Base-by-base conservation (phyloP, 2,329 filamentous ascomycete species). In the Talaromyces sp. region DNA sequence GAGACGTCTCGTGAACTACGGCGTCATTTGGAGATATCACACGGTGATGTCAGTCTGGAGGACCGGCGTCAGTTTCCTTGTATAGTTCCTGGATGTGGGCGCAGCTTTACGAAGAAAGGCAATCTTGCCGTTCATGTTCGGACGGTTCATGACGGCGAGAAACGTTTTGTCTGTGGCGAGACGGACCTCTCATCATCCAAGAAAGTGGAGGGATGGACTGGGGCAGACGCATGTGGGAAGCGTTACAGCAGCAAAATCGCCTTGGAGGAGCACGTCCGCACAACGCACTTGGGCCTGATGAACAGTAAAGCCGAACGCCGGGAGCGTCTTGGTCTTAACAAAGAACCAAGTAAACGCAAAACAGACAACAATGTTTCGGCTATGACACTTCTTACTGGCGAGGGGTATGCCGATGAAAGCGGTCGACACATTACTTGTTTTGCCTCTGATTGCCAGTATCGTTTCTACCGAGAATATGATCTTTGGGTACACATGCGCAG, bases 221-320 rank as follows among this genome's bases (percentile, higher is more conserved):
- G 43, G 17, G 84, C 83, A 25, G 78, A 83, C 10, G 91, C 89
- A 17, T 98, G 94, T 73, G 91, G 89, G 1, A 86, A 88, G 67
- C 85, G 85, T 40, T 95, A 96, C 72, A 86, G 86, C 66, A 91
- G 89, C 67, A 97, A 96, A 76, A 85, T 87, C 19, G 88, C 88
- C 34, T 84, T 97, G 0, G 91, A 94, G 75, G 90, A 95, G 69
- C 94, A 98, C 74, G 84, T 97, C 53, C 88, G 91, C 22, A 92
- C 90, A 58, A 86, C 91, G 25, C 94, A 98, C 75, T 81, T 97
- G 29, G 87, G 88, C n/a, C 79, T 86, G 25, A 77, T 72, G 69
- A 79, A 81, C 69, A 74, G 77, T 68, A 79, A 79, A 72, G 74
- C 77, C 67, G 74, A 74, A 65, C 75, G 74, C 31, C 74, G 76